Conservation (phyloP, 257 asterid genomes). For the Leonotis leonurus region DNA sequence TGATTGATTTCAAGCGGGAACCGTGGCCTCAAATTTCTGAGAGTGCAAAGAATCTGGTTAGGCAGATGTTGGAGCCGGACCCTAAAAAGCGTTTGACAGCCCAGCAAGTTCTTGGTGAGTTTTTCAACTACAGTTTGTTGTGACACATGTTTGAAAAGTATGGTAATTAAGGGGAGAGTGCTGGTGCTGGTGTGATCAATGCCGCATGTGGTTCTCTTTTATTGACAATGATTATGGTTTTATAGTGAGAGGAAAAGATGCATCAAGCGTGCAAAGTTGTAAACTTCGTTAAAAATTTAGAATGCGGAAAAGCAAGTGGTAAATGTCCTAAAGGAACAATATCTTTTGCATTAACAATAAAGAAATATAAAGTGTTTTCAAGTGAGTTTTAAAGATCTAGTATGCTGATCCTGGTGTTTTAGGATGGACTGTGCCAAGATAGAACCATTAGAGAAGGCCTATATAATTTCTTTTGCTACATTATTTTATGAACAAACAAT, state of each 20-base stretch:
- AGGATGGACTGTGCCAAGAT: no score
- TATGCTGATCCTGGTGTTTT: slow-evolving; percentile 5
- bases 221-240: slow-evolving; percentile 32
- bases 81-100: slow-evolving; percentile 89
- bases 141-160: slow-evolving; percentile 2
- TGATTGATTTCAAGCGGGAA: slow-evolving; percentile 82
- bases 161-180: slow-evolving; percentile 14
- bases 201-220: slow-evolving; percentile 27
- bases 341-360: slow-evolving; percentile 15
- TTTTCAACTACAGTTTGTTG: background rate
- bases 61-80: slow-evolving; percentile 91
- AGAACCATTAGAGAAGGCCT: no score
- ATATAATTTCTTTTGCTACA: no score
- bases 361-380: slow-evolving; percentile 6
- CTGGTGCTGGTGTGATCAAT: slow-evolving; percentile 11
- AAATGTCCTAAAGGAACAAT: no score
- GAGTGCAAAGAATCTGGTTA: slow-evolving; percentile 75
- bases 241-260: slow-evolving; percentile 26
- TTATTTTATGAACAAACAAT: no score
- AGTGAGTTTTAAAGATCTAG: no score
- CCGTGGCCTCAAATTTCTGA: slow-evolving; percentile 98
- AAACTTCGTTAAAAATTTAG: no score
- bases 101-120: slow-evolving; percentile 91
- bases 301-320: slow-evolving; percentile 8
- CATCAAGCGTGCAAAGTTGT: slow-evolving; percentile 21